Evolutionary conservation across 257 asterid genomes (phyloP), one percentile per base, ranked within the genome.

Genomic region (Thymus quinquecostatus): DNA sequence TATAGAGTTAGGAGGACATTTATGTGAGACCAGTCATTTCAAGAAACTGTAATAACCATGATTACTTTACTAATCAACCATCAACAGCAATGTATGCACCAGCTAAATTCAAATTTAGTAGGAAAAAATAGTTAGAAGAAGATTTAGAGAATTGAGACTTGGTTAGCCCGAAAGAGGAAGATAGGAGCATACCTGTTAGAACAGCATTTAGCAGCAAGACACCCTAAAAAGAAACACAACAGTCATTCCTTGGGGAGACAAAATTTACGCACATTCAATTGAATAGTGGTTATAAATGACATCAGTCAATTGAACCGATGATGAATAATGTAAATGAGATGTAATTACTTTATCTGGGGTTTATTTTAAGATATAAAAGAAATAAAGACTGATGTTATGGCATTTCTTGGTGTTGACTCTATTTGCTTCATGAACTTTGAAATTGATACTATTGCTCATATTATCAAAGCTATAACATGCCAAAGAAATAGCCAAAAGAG

Each of bases 121-220:
- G 40, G 40, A 36, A 36, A 36, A 36, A 36, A 36, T 3, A 36
- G 40, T 36, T 36, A 36, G 40, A 36, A 36, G 40, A 36, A 36
- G 40, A 36, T 36, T 36, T 6, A 40, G 51, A 59, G 63, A 54
- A 64, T 47, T 60, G 49, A 48, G n/a, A 57, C 58, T 56, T 6
- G 40, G 50, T 40, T 47, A 69, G 34, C 36, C 57, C 48, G 59
- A 12, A 41, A 61, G 13, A 68, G 36, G 50, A 67, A 59, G 58
- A 73, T 60, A 73, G 54, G 43, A 74, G 60, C 67, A 64, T 81
- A 92, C 97, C 98, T 29, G 99, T 92, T 61, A 95, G 87, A 75
- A 92, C 99, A 74, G 99, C 94, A 84, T 92, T 95, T 66, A 95
- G 92, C 79, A 95, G 83, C 69, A 95, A 87, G 85, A 95, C 95